A percentile compares a stretch with the other conserved stretches of the same genome.
Evolutionary conservation across 306 rosid genomes (phyloP).

Genomic region (Glycine soja): DNA sequence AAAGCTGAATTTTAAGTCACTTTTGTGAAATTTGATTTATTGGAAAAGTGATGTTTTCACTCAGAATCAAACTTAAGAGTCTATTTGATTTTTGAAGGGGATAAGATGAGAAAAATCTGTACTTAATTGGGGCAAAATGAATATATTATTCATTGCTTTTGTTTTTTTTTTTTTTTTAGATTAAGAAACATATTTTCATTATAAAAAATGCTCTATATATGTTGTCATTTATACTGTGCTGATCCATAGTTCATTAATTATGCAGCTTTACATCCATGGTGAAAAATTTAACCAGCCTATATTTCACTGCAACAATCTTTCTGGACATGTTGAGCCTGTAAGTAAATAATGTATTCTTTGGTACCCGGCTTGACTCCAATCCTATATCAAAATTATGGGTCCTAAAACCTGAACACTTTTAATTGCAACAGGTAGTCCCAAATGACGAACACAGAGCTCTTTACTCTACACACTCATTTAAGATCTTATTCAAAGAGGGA

Average conservation of each 20-base stretch:
- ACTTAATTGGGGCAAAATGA: background rate
- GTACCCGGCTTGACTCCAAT: background rate
- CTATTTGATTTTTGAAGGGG: background rate
- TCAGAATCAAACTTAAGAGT: background rate
- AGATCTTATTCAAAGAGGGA: constrained; percentile 96
- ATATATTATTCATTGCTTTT: background rate
- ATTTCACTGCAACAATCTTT: constrained; percentile 93
- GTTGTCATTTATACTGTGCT: background rate
- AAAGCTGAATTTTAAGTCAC: background rate
- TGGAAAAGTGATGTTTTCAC: background rate
- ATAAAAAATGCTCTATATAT: background rate
- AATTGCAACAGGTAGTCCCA: constrained; percentile 73
- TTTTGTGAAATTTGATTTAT: background rate
- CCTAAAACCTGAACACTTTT: constrained; percentile 18
- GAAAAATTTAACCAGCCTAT: constrained; percentile 98
- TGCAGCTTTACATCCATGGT: constrained; percentile 81
- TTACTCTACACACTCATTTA: constrained; percentile 82
- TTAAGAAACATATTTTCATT: background rate
- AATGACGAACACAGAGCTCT: constrained; percentile 81
- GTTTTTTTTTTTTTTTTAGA: background rate
- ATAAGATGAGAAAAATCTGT: background rate
- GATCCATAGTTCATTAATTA: constrained; percentile 19
- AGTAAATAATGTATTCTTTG: constrained; percentile 46
- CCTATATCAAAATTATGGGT: background rate
- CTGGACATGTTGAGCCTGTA: constrained; percentile 96